phyloP scores from a whole-genome alignment of 306 rosid species.

The Citrullus mucosospermus region DNA sequence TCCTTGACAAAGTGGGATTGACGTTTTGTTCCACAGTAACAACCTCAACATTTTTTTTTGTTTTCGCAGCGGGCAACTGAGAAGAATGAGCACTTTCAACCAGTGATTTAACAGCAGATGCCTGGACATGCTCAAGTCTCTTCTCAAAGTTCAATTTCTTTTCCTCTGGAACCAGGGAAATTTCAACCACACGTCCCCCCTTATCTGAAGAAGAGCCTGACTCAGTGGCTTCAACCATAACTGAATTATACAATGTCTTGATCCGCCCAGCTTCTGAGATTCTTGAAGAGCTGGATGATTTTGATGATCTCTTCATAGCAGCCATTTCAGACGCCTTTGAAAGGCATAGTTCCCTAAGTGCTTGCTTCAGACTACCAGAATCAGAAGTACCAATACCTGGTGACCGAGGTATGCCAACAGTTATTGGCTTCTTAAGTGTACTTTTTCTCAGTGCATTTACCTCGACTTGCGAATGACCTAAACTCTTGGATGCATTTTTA shows the following conservation, averaged over 20 bases:
- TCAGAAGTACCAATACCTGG: constrained; percentile 59
- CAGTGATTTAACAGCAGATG: constrained; percentile 22
- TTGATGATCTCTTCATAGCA: constrained; percentile 73
- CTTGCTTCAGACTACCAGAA: constrained; percentile 71
- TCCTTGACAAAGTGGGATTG: constrained; percentile 21
- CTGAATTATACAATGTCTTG: constrained; percentile 67
- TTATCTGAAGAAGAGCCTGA: constrained; percentile 26
- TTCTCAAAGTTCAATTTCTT: constrained; percentile 25
- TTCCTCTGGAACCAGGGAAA: constrained; percentile 45
- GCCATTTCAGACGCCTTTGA: constrained; percentile 99
- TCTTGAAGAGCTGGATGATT: constrained; percentile 56
- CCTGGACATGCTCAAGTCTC: constrained; percentile 23
- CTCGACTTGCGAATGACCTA: constrained; percentile 35
- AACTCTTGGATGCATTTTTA: constrained; percentile 47
- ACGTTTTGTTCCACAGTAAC: constrained; percentile 17
- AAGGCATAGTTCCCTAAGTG: constrained; percentile 76
- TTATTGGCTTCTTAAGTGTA: constrained; percentile 64
- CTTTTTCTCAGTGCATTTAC: constrained; percentile 41
- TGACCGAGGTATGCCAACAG: constrained; percentile 46
- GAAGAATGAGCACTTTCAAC: constrained; percentile 30
- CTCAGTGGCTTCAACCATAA: constrained; percentile 46
- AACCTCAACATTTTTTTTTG: constrained; percentile 11
- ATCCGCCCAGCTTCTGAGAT: constrained; percentile 81
- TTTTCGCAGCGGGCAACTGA: constrained; percentile 17
- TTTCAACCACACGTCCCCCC: constrained; percentile 28